Evolutionary conservation across 2,329 filamentous ascomycete genomes (phyloP).

Genomic region (Lachnellula suecica): DNA sequence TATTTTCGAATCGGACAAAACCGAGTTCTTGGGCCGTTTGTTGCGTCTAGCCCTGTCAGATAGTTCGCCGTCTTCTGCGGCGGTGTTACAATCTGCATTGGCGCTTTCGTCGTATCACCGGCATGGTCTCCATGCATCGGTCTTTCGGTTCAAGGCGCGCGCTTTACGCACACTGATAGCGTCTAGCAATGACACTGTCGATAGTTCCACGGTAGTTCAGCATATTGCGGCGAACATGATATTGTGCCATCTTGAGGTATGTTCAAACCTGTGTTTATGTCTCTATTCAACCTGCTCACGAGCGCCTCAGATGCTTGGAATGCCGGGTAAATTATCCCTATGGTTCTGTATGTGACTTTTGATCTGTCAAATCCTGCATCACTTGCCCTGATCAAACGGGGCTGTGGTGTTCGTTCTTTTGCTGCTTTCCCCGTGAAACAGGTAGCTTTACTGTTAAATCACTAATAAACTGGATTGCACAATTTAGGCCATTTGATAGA

Average conservation of each 20-base stretch:
- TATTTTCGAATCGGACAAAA: constrained; percentile 23
- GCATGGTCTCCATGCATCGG: constrained; percentile 21
- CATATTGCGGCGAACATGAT: constrained; percentile 26
- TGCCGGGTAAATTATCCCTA: constrained; percentile 15
- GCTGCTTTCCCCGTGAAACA: constrained; percentile 9
- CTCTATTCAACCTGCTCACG: constrained; percentile 15
- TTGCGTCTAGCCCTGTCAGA: constrained; percentile 22
- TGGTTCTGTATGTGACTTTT: constrained; percentile 23
- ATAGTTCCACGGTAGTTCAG: constrained; percentile 18
- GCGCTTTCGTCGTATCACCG: constrained; percentile 24
- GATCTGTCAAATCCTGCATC: constrained; percentile 18
- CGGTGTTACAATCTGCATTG: constrained; percentile 23
- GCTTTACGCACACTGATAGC: constrained; percentile 22
- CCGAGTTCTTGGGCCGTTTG: constrained; percentile 22
- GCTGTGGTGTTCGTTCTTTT: constrained; percentile 13
- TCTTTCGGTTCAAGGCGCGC: constrained; percentile 21
- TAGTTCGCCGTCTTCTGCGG: constrained; percentile 21
- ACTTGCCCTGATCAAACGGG: constrained; percentile 9
- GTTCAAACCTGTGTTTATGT: constrained; percentile 14
- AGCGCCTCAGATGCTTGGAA: constrained; percentile 21
- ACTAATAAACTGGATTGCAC: constrained; percentile 16
- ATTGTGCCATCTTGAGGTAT: constrained; percentile 26
- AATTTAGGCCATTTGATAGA: constrained; percentile 24
- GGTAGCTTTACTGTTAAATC: constrained; percentile 16
- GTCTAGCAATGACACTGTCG: constrained; percentile 17